Conservation (phyloP, 2,329 filamentous ascomycete genomes). For the Penicillium occitanis region DNA sequence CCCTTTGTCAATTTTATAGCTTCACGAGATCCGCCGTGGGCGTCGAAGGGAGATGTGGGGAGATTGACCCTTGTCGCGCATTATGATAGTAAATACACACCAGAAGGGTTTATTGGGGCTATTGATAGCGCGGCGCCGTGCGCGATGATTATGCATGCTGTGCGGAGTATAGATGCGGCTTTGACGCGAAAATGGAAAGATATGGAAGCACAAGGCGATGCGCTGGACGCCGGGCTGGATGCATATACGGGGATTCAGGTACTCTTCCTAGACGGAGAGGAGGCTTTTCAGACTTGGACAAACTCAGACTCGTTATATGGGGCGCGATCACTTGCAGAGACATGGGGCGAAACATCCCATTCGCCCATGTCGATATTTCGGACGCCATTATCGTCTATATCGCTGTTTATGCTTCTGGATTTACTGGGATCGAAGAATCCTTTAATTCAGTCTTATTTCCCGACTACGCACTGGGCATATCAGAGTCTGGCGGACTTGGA, state of each 20-base stretch:
- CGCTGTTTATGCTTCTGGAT: constrained; percentile 87
- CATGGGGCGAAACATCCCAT: constrained; percentile 73
- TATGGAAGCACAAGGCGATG: constrained; percentile 62
- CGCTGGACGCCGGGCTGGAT: constrained; percentile 53
- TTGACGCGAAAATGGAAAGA: constrained; percentile 78
- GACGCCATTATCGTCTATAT: constrained; percentile 74
- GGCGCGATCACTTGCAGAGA: constrained; percentile 73
- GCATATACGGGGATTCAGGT: constrained; percentile 84
- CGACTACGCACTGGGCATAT: constrained; percentile 92
- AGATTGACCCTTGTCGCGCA: constrained; percentile 87
- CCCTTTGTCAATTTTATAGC: constrained; percentile 88
- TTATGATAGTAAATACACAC: constrained; percentile 81
- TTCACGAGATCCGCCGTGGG: constrained; percentile 83
- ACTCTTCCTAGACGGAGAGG: constrained; percentile 87
- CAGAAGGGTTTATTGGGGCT: constrained; percentile 86
- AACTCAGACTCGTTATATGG: constrained; percentile 84
- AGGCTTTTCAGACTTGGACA: constrained; percentile 82
- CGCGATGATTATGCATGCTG: constrained; percentile 86
- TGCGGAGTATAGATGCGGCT: constrained; percentile 74
- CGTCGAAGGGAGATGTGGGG: constrained; percentile 69
- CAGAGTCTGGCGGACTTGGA: constrained; percentile 72
- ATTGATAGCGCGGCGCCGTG: constrained; percentile 93
- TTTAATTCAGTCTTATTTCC: constrained; percentile 78
- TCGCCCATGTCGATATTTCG: constrained; percentile 71
- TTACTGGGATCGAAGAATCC: constrained; percentile 72